A percentile compares a stretch with the other conserved stretches of the same genome.
Conservation (phyloP, 495 filamentous ascomycete species). For the Penicillium roqueforti region DNA sequence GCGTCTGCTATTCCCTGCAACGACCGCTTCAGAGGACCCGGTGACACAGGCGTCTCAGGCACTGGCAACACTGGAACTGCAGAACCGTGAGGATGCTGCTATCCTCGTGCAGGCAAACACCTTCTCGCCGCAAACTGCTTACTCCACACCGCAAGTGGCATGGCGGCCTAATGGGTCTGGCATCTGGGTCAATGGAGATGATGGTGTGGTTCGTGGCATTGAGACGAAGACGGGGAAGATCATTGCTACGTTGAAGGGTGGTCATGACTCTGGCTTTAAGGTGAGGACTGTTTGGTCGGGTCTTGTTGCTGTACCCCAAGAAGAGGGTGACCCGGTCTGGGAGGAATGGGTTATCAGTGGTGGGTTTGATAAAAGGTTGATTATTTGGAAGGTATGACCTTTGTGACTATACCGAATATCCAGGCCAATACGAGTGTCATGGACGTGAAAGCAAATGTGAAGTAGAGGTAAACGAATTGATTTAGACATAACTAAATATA, state of each 20-base stretch:
- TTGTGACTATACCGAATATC: background rate
- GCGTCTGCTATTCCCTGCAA: conserved; percentile 50
- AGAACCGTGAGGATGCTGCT: conserved; percentile 56
- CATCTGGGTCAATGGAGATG: conserved; percentile 67
- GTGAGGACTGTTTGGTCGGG: conserved; percentile 65
- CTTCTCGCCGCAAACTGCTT: conserved; percentile 62
- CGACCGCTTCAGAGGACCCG: conserved; percentile 11
- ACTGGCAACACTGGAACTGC: conserved; percentile 42
- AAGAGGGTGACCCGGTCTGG: conserved; percentile 18
- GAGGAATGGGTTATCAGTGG: conserved; percentile 63
- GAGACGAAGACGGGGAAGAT: conserved; percentile 60
- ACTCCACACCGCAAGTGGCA: conserved; percentile 59
- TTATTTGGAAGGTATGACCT: conserved; percentile 52
- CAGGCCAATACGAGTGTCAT: background rate
- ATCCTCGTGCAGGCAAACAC: conserved; percentile 57
- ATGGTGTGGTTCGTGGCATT: conserved; percentile 60
- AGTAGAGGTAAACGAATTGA: background rate
- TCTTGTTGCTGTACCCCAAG: conserved; percentile 33
- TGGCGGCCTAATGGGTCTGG: conserved; percentile 65
- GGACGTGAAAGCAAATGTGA: background rate
- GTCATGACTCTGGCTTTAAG: conserved; percentile 58
- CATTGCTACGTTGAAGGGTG: conserved; percentile 44
- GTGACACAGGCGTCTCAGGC: conserved; percentile 50
- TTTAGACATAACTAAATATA: background rate
- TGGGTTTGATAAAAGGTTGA: conserved; percentile 61